phyloP scores from a whole-genome alignment of 129 eudicot genomes.

The Flaveria ramosissima region DNA sequence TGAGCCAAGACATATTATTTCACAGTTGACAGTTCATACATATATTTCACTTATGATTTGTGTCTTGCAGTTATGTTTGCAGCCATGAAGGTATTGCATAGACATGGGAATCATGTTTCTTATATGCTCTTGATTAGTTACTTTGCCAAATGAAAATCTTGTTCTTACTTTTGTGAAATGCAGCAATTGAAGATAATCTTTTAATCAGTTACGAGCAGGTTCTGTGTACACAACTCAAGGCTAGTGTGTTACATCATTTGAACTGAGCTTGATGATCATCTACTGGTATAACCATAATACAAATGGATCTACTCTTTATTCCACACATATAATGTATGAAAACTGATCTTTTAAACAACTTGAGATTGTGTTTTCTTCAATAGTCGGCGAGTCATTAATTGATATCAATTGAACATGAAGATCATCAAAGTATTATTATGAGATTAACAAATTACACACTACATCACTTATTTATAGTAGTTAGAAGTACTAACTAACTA shows the following conservation, averaged over 20 bases:
- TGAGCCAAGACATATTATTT: neutral
- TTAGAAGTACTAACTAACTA: no score
- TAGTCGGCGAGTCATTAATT: neutral
- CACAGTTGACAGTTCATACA: no score
- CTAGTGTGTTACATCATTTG: neutral
- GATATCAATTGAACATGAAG: no score
- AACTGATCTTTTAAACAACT: neutral
- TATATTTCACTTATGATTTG: neutral
- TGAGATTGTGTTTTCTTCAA: neutral
- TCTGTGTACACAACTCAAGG: neutral
- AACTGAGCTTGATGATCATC: neutral
- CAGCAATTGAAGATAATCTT: conserved; percentile 8
- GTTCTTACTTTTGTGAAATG: no score
- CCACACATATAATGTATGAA: neutral
- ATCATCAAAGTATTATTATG: no score
- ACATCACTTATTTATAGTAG: no score
- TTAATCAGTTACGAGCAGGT: neutral
- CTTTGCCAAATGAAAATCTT: neutral
- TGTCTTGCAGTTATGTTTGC: conserved; percentile 8
- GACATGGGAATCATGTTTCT: neutral
- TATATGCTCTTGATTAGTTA: no score
- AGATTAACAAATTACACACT: no score
- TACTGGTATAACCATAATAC: neutral
- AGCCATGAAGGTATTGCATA: conserved; percentile 15
- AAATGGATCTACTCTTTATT: conserved; percentile 8